These are phyloP conservation scores for Eruca vesicaria DNA, from an alignment of 441 rosid species.

Conservation along the genomic window DNA sequence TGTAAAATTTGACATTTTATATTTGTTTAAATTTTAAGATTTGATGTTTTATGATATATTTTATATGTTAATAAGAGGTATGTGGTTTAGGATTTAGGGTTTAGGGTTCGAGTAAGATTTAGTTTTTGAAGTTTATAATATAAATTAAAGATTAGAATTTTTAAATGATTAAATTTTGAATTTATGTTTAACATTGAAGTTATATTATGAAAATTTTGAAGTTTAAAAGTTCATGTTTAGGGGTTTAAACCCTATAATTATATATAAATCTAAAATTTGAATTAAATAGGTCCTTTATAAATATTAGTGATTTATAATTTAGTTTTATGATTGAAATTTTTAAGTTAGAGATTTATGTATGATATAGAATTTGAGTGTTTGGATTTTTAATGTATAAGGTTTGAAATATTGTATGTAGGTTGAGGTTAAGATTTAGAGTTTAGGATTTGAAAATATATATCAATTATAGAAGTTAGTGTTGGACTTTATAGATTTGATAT, in stretches of 20 bases:
- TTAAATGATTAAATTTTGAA: background rate
- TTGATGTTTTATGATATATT: no score
- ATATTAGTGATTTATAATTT: background rate
- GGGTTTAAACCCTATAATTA: background rate
- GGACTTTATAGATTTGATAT: no score
- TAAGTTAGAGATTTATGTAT: no score
- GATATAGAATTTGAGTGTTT: background rate
- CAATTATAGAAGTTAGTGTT: no score
- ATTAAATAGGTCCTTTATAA: background rate
- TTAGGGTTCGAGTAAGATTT: background rate
- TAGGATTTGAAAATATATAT: no score
- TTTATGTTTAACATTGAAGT: background rate
- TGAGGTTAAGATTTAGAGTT: no score
- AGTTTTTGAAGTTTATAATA: background rate
- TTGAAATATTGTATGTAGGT: no score
- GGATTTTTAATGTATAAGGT: background rate
- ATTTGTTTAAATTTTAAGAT: no score
- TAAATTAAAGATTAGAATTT: background rate
- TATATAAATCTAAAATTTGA: background rate
- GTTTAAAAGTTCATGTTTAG: background rate
- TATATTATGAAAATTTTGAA: background rate
- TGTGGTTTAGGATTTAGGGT: background rate
- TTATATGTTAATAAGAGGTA: no score
- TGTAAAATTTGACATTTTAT: no score
- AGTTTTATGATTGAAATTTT: background rate